Evolutionary conservation across 2,329 filamentous ascomycete genomes (phyloP), one percentile per base, ranked within the genome.

Genomic region (Parafenestella ontariensis): DNA sequence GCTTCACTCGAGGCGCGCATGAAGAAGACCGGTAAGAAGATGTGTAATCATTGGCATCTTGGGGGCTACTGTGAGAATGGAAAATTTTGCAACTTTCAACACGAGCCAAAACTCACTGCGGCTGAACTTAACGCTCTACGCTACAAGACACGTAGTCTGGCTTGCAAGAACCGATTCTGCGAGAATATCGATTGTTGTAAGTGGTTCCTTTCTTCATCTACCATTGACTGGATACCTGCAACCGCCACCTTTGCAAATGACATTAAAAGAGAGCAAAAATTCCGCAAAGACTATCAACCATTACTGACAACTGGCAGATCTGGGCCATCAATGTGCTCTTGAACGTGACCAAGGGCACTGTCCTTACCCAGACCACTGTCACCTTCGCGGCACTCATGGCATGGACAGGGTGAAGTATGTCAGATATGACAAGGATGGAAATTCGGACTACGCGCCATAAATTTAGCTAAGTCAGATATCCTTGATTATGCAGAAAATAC

Each of bases 81-180:
- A 8, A 66, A 71, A 10, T 76, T 76, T 48, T 81, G 79, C 59
- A 67, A 71, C 31, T 81, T 79, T 54, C 64, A 72, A 46, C 79
- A 81, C 54, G 76, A 76, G 33, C 73, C 76, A 31, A 73, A 70
- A 20, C 64, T 81, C 18, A 67, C 61, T 1, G 57, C 66, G 2
- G 73, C 65, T 4, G 78, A 80, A 52, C 54, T 71, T 39, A 69
- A 74, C 17, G 77, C 78, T 5, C 61, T 81, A 29, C 73, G 71
- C 40, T 76, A 78, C 50, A 78, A 78, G 52, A 75, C 78, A 2
- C 67, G 78, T n/a, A 74, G 67, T 9, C 62, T 76, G 9, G 64
- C 66, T 5, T 81, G 79, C 54, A 70, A 73, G 24, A 63, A 74
- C 15, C 60, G 66, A n/a, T 62, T 64, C 15, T 81, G 79, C 51